phyloP scores from a whole-genome alignment of 2,329 filamentous ascomycete genomes.

The Atkinsonella texensis region DNA sequence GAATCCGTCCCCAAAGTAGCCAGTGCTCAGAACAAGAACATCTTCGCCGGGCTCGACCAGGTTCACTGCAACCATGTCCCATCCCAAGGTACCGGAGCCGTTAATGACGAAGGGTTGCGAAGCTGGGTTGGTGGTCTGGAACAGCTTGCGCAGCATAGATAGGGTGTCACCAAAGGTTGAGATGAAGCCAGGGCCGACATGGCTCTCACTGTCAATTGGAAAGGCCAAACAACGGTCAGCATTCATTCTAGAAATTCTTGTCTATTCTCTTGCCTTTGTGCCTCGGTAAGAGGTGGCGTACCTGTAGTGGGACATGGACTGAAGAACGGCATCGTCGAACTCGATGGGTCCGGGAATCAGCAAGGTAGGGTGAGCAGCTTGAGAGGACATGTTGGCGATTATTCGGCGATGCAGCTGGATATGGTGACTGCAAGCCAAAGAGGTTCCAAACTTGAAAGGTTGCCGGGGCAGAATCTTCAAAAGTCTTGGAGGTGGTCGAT shows the following conservation, averaged over 20 bases:
- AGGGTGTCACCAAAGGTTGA: slow-evolving; percentile 84
- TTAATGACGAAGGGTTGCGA: slow-evolving; percentile 90
- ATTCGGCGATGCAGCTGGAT: background rate
- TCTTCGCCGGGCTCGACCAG: slow-evolving; percentile 81
- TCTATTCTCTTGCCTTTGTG: background rate
- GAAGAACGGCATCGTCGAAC: slow-evolving; percentile 92
- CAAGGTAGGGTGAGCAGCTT: slow-evolving; percentile 56
- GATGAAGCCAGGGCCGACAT: slow-evolving; percentile 83
- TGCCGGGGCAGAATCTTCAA: background rate
- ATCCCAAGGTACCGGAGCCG: slow-evolving; percentile 89
- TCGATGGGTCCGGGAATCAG: slow-evolving; percentile 97
- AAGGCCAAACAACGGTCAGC: background rate
- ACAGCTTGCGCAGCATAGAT: slow-evolving; percentile 78
- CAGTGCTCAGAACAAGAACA: slow-evolving; percentile 84
- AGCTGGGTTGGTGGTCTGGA: slow-evolving; percentile 72
- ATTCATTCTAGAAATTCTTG: background rate
- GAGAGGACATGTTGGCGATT: slow-evolving; percentile 43
- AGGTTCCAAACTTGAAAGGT: background rate
- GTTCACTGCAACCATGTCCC: slow-evolving; percentile 94
- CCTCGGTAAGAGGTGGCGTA: slow-evolving; percentile 25
- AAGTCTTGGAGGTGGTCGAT: slow-evolving; percentile 1
- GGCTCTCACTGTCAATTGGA: slow-evolving; percentile 59
- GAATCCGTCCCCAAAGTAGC: slow-evolving; percentile 95
- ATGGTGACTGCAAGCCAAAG: background rate
- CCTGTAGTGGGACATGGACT: slow-evolving; percentile 93